phyloP scores from a whole-genome alignment of 2,329 filamentous ascomycete species.

The Venturiaceae sp. region DNA sequence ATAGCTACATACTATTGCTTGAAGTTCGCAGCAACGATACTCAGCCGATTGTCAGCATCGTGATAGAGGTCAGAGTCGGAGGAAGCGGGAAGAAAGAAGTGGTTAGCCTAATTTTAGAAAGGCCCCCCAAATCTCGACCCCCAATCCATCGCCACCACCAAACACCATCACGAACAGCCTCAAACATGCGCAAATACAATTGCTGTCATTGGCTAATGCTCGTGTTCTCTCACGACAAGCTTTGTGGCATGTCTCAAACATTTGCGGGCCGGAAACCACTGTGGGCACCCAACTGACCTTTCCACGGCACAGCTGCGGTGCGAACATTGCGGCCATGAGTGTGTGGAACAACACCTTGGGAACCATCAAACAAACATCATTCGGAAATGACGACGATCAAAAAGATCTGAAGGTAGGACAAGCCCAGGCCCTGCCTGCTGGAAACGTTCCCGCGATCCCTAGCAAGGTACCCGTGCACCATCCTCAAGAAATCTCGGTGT shows the following conservation, averaged over 20 bases:
- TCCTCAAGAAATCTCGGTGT: not conserved
- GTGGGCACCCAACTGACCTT: too few species aligned
- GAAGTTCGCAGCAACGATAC: not conserved
- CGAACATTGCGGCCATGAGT: too few species aligned
- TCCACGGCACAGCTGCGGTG: not conserved
- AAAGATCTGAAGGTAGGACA: not conserved
- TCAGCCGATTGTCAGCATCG: not conserved
- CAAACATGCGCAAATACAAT: not conserved
- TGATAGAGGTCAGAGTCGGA: not conserved
- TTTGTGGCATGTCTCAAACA: not conserved
- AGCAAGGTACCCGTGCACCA: not conserved
- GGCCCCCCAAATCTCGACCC: not conserved
- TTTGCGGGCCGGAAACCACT: not conserved
- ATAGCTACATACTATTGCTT: not conserved
- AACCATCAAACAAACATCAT: not conserved
- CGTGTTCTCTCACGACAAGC: not conserved
- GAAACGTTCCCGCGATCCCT: not conserved
- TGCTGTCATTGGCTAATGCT: not conserved
- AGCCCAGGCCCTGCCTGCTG: not conserved
- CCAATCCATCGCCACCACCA: not conserved
- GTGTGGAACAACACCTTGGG: not conserved
- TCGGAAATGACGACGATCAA: not conserved
- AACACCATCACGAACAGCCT: not conserved
- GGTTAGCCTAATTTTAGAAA: not conserved
- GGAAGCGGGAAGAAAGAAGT: not conserved